phyloP scores from a whole-genome alignment of 176 grass and related monocot species.

The Phoenix dactylifera region DNA sequence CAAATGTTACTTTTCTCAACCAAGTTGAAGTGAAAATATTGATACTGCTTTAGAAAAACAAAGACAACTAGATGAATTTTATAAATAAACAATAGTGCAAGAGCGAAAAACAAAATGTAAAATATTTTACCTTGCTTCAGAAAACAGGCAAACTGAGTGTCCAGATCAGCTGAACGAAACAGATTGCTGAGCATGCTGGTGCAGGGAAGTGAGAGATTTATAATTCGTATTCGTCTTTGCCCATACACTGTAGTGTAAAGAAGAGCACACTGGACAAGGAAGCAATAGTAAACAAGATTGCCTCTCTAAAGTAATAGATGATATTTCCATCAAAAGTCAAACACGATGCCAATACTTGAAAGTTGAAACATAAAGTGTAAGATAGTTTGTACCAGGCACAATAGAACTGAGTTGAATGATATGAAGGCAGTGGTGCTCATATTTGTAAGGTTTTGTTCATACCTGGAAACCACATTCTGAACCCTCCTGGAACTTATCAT shows the following conservation, averaged over 20 bases:
- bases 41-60: too few species aligned
- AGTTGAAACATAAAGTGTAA: too few species aligned
- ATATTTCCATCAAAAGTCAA: background rate
- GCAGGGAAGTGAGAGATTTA: slow-evolving; percentile 82
- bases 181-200: slow-evolving; percentile 57
- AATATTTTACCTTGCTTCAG: slow-evolving; percentile 74
- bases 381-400: too few species aligned
- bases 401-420: too few species aligned
- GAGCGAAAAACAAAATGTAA: background rate
- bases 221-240: slow-evolving; percentile 80
- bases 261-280: slow-evolving; percentile 60
- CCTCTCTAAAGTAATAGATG: background rate
- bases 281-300: slow-evolving; percentile 1
- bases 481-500: slow-evolving; percentile 83
- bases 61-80: too few species aligned
- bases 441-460: background rate
- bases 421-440: too few species aligned
- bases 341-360: too few species aligned
- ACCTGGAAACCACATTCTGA: slow-evolving; percentile 89
- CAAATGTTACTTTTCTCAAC: too few species aligned
- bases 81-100: background rate
- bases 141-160: slow-evolving; percentile 75
- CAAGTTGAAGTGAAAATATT: too few species aligned
- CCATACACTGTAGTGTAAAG: slow-evolving; percentile 80
- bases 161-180: slow-evolving; percentile 69